phyloP scores from a whole-genome alignment of 1,284 basidiomycete genomes.

The Cystobasidium pallidum region DNA sequence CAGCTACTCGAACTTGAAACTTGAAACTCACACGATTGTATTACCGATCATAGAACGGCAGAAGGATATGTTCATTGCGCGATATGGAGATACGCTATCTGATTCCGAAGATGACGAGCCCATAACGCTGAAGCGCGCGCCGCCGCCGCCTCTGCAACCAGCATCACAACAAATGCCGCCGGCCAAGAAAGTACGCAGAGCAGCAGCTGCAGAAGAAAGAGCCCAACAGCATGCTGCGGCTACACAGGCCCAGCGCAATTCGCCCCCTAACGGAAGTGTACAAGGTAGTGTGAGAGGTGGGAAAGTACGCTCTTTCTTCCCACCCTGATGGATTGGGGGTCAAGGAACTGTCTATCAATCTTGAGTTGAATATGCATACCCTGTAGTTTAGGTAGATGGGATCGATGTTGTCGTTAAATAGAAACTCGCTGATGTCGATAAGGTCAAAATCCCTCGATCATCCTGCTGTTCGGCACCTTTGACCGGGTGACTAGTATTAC shows the following conservation, averaged over 20 bases:
- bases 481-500: too few species aligned
- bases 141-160: constrained; percentile 34
- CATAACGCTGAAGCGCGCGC: constrained; percentile 34
- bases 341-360: background rate
- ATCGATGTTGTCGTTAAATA: constrained; percentile 21
- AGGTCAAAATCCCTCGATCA: background rate
- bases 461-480: background rate
- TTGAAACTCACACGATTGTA: background rate
- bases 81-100: constrained; percentile 43
- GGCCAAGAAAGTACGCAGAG: constrained; percentile 22
- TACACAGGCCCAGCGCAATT: constrained; percentile 6
- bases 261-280: constrained; percentile 17
- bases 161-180: constrained; percentile 16
- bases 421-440: background rate
- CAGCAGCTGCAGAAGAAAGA: constrained; percentile 24
- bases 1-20: too few species aligned
- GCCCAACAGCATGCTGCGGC: constrained; percentile 27
- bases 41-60: constrained; percentile 28
- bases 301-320: constrained; percentile 42
- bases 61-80: constrained; percentile 34
- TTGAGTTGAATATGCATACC: background rate
- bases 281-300: constrained; percentile 37
- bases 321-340: constrained; percentile 10
- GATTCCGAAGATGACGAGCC: constrained; percentile 45
- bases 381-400: constrained; percentile 5